Conservation (phyloP, 257 asterid genomes). For the Perilla frutescens region DNA sequence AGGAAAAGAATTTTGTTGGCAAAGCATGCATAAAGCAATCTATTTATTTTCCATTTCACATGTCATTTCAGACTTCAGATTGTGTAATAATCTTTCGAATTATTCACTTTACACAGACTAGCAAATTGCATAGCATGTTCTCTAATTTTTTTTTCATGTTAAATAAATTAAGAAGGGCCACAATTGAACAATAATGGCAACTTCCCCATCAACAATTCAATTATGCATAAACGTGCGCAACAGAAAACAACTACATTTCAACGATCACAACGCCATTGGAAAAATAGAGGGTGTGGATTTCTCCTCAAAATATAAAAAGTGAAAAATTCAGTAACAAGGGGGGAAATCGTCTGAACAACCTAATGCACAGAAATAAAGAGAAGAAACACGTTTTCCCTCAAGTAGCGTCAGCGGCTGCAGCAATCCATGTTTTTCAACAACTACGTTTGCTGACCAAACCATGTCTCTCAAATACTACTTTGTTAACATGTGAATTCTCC, state of each 20-base stretch:
- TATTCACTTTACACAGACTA: too few species aligned
- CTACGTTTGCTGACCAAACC: conserved; percentile 9
- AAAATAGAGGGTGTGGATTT: not conserved
- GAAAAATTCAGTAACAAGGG: not conserved
- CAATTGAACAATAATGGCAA: not conserved
- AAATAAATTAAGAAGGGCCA: too few species aligned
- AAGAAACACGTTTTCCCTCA: conserved; percentile 13
- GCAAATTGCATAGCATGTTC: too few species aligned
- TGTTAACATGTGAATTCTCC: conserved; percentile 12
- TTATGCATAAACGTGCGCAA: not conserved
- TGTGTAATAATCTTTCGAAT: not conserved
- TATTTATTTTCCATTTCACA: too few species aligned
- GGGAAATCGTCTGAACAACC: not conserved
- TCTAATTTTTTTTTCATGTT: too few species aligned
- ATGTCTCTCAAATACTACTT: conserved; percentile 15
- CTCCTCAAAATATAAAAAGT: not conserved
- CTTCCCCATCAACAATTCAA: too few species aligned
- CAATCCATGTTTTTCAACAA: conserved; percentile 1
- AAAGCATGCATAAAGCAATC: too few species aligned
- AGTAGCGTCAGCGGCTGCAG: not conserved
- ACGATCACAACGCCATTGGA: not conserved
- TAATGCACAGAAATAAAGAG: not conserved
- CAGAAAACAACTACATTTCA: not conserved
- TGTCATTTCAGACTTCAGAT: too few species aligned
- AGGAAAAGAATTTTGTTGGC: too few species aligned